A percentile compares a stretch with the other conserved stretches of the same genome.
Evolutionary conservation across 2,329 filamentous ascomycete species (phyloP).

Genomic region (Huntiella omanensis): DNA sequence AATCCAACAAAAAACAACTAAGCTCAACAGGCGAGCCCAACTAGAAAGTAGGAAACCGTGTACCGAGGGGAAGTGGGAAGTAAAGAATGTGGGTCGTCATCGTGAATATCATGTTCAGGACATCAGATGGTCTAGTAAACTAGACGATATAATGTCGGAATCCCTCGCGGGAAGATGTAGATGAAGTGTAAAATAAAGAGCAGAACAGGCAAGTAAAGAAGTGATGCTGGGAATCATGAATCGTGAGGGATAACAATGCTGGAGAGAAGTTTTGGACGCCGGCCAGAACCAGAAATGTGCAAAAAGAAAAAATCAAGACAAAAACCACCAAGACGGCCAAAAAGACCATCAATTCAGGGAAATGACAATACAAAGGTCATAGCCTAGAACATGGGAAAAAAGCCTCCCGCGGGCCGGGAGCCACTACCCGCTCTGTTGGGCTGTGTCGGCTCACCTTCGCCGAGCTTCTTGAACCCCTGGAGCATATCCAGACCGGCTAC

Average conservation of each 20-base stretch:
- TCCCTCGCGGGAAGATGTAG: too few species aligned
- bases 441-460: constrained; percentile 20
- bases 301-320: background rate
- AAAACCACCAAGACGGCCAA: background rate
- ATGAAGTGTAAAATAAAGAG: background rate
- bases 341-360: background rate
- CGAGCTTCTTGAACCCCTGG: constrained; percentile 60
- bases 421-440: constrained; percentile 12
- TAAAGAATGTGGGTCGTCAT: too few species aligned
- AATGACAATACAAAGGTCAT: background rate
- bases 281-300: constrained; percentile 4
- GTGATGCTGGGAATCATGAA: background rate
- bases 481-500: constrained; percentile 51
- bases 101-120: too few species aligned
- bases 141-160: too few species aligned
- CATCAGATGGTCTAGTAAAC: too few species aligned
- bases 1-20: too few species aligned
- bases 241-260: background rate
- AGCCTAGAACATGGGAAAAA: constrained; percentile 9
- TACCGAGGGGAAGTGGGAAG: too few species aligned
- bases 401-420: constrained; percentile 14
- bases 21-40: too few species aligned
- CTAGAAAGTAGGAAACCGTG: too few species aligned
- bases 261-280: too few species aligned
- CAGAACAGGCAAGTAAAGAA: background rate